phyloP scores from a whole-genome alignment of 176 grass and related monocot genomes.

The Hsuehochloa calcarea region DNA sequence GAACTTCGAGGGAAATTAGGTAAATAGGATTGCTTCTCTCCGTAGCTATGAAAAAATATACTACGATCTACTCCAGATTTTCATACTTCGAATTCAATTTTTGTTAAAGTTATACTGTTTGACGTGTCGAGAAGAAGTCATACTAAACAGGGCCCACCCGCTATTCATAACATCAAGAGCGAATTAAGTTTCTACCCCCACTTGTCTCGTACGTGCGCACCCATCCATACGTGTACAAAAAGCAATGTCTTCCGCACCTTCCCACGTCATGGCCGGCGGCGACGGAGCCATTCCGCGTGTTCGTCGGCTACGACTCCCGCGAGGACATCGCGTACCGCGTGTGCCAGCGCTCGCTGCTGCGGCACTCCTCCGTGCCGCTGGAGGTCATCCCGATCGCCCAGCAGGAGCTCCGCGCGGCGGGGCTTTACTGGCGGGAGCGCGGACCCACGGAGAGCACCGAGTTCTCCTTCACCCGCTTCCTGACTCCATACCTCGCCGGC shows the following conservation, averaged over 20 bases:
- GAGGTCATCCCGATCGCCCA: slow-evolving; percentile 56
- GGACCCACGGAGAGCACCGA: slow-evolving; percentile 78
- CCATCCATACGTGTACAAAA: background rate
- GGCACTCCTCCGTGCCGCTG: slow-evolving; percentile 57
- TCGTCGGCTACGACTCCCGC: slow-evolving; percentile 75
- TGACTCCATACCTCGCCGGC: slow-evolving; percentile 54
- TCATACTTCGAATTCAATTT: no score
- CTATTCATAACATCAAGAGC: background rate
- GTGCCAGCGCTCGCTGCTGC: slow-evolving; percentile 65
- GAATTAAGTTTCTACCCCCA: background rate
- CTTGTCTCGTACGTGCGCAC: background rate
- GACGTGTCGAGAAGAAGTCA: no score
- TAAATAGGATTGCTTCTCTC: no score
- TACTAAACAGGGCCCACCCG: no score
- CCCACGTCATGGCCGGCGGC: background rate
- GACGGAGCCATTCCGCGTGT: slow-evolving; percentile 52
- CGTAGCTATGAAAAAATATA: no score
- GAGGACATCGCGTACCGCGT: slow-evolving; percentile 71
- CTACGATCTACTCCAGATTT: no score
- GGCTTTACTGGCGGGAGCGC: slow-evolving; percentile 70
- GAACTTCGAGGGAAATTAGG: no score
- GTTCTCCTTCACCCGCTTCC: slow-evolving; percentile 96
- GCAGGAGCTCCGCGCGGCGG: slow-evolving; percentile 48
- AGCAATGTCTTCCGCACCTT: background rate
- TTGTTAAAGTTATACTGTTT: no score